A percentile compares a stretch with the other conserved stretches of the same genome.
phyloP scores from a whole-genome alignment of 108 stramenopile species.

The Bacterosira constricta region DNA sequence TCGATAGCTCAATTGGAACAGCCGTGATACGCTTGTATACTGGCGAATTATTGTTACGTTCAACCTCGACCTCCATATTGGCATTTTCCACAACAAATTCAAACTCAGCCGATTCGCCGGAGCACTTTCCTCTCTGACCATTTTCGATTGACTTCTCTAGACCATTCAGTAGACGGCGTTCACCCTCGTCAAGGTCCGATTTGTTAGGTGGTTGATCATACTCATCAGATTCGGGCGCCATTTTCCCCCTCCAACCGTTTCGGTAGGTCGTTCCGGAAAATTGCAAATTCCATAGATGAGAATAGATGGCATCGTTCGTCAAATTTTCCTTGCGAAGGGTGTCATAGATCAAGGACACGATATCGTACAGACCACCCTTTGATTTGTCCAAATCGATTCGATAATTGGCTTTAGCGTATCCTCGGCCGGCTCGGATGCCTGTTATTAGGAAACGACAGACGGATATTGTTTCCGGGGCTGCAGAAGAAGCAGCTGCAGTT shows the following conservation, averaged over 20 bases:
- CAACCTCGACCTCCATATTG: too few species aligned
- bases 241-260: conserved; percentile 17
- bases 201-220: neutral
- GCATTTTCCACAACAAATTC: conserved; percentile 14
- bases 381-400: conserved; percentile 7
- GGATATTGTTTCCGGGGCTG: too few species aligned
- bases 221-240: neutral
- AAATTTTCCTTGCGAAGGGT: too few species aligned
- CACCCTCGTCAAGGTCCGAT: conserved; percentile 7
- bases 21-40: neutral
- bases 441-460: conserved; percentile 20
- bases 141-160: neutral
- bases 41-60: neutral
- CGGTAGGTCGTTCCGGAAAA: neutral
- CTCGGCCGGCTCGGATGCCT: conserved; percentile 1
- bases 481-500: too few species aligned
- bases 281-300: conserved; percentile 4
- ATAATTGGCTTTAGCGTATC: conserved; percentile 15
- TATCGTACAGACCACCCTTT: conserved; percentile 22
- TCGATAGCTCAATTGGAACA: neutral
- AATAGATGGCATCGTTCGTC: neutral
- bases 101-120: conserved; percentile 11
- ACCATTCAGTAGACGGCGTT: conserved; percentile 1
- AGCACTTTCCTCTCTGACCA: conserved; percentile 13
- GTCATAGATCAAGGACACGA: neutral